A percentile compares a stretch with the other conserved stretches of the same genome.
These are phyloP conservation scores for Tylopilus felleus DNA, from an alignment of 768 basidiomycete species.

Conservation along the genomic window DNA sequence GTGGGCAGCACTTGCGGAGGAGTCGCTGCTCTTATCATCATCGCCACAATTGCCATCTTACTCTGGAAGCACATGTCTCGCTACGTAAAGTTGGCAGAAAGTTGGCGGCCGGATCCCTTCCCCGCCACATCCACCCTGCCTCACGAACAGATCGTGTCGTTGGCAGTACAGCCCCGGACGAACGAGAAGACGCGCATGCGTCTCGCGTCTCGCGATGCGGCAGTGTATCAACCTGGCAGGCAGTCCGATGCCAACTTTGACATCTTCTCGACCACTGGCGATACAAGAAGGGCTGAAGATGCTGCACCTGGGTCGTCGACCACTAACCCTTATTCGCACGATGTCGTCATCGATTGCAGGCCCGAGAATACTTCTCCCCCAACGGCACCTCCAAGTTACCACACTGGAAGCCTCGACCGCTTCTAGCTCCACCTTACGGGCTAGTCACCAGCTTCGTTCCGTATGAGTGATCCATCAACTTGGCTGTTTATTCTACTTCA, in stretches of 20 bases:
- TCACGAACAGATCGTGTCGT: not conserved
- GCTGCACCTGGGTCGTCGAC: not conserved
- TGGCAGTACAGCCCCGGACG: not conserved
- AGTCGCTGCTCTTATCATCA: not conserved
- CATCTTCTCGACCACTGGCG: not conserved
- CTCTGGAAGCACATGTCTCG: constrained; percentile 5
- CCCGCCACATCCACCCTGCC: not conserved
- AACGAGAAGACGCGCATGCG: constrained; percentile 4
- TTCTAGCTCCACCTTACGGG: no score
- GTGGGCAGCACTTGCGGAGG: constrained; percentile 9
- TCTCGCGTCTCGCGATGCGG: not conserved
- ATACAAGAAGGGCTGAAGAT: not conserved
- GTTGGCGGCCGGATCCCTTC: constrained; percentile 5
- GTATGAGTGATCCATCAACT: no score
- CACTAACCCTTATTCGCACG: not conserved
- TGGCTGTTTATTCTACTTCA: no score
- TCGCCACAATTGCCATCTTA: not conserved
- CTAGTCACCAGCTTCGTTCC: no score
- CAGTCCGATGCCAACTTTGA: not conserved
- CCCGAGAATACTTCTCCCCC: not conserved
- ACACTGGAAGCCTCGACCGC: not conserved
- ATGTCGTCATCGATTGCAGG: not conserved
- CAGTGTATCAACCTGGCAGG: not conserved
- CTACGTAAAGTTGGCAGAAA: not conserved
- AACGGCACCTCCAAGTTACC: not conserved